phyloP scores from a whole-genome alignment of 2,329 filamentous ascomycete species.

The Curvularia spicifera region DNA sequence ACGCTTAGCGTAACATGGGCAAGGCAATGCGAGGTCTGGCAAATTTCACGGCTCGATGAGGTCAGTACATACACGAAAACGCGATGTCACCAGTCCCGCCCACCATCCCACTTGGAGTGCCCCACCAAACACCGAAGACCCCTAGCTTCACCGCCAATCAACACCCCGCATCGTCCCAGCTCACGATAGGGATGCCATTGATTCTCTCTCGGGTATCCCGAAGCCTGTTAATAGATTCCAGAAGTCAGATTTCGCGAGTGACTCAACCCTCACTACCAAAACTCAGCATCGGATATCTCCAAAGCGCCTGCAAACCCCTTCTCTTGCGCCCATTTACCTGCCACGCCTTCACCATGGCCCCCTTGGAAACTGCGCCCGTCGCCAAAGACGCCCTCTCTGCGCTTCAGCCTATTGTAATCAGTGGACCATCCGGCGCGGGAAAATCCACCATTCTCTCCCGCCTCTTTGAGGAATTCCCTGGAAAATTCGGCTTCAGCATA shows the following conservation, averaged over 20 bases:
- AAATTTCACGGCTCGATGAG: constrained; percentile 27
- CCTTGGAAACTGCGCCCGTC: constrained; percentile 23
- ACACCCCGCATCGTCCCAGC: constrained; percentile 26
- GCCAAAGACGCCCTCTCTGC: constrained; percentile 29
- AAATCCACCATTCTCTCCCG: constrained; percentile 80
- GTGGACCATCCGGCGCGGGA: constrained; percentile 78
- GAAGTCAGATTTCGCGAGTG: constrained; percentile 5
- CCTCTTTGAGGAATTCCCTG: constrained; percentile 70
- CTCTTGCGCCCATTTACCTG: constrained; percentile 13
- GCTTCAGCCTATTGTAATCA: constrained; percentile 71
- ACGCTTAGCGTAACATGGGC: constrained; percentile 5
- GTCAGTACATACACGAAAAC: constrained; percentile 41
- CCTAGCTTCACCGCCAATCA: constrained; percentile 42
- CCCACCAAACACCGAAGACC: constrained; percentile 30
- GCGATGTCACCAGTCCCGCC: constrained; percentile 34
- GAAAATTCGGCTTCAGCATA: constrained; percentile 68
- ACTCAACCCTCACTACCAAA: constrained; percentile 11
- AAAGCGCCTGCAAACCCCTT: constrained; percentile 7
- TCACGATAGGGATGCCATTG: constrained; percentile 36
- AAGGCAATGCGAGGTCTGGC: constrained; percentile 2
- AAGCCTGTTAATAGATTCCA: constrained; percentile 17
- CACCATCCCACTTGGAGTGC: constrained; percentile 28
- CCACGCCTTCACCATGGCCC: constrained; percentile 34
- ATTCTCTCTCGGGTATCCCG: constrained; percentile 22
- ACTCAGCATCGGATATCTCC: constrained; percentile 2